phyloP scores from a whole-genome alignment of 805 yeast genomes.

The Metschnikowia lunata region DNA sequence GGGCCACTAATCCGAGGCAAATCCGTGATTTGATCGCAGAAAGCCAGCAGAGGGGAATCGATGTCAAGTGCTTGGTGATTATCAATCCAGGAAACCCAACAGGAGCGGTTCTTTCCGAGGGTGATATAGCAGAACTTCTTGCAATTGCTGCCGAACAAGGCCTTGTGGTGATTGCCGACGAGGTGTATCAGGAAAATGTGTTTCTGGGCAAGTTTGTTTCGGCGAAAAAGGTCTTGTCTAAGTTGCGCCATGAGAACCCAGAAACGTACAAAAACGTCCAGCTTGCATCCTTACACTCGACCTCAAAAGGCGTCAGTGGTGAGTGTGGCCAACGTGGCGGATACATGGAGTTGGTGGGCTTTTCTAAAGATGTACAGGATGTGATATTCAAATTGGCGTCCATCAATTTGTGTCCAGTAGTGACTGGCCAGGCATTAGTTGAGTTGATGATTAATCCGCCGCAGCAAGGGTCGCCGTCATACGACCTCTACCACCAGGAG shows the following conservation, averaged over 20 bases:
- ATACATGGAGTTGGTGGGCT: conserved; percentile 89
- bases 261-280: conserved; percentile 69
- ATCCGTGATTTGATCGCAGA: conserved; percentile 51
- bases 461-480: conserved; percentile 67
- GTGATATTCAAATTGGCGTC: conserved; percentile 82
- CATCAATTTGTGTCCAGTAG: conserved; percentile 89
- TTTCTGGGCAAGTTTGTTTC: conserved; percentile 80
- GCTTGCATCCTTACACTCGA: conserved; percentile 92
- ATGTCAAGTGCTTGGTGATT: conserved; percentile 77
- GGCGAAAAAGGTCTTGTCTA: conserved; percentile 71
- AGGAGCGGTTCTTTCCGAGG: conserved; percentile 70
- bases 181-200: conserved; percentile 93
- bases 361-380: conserved; percentile 62
- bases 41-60: conserved; percentile 48
- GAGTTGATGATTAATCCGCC: conserved; percentile 96
- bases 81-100: conserved; percentile 99
- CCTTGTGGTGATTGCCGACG: conserved; percentile 89
- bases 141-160: conserved; percentile 81
- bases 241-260: conserved; percentile 50
- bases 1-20: conserved; percentile 77
- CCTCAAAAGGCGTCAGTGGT: conserved; percentile 95
- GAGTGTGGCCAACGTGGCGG: conserved; percentile 99
- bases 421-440: conserved; percentile 88
- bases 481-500: conserved; percentile 61
- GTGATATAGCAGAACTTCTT: conserved; percentile 67